These are phyloP conservation scores for Emmonsiellopsis sp. DNA, from an alignment of 2,329 filamentous ascomycete species.

Conservation along the genomic window DNA sequence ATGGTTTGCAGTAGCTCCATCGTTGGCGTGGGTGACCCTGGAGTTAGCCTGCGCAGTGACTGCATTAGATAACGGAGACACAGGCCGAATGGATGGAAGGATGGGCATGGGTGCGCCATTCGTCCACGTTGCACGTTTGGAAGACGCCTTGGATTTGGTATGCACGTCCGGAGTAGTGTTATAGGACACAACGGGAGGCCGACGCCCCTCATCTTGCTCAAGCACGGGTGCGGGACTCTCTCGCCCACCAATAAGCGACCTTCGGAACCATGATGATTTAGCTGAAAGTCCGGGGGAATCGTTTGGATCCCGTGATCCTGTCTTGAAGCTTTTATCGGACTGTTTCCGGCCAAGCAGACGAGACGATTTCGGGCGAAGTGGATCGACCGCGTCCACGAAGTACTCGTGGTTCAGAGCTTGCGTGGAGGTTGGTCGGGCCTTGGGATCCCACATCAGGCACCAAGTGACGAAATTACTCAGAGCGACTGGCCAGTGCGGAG, in stretches of 20 bases:
- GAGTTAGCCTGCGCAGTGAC: constrained; percentile 81
- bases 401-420: constrained; percentile 96
- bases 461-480: constrained; percentile 91
- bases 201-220: constrained; percentile 27
- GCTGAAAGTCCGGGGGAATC: constrained; percentile 54
- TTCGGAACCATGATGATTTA: constrained; percentile 94
- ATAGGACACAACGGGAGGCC: constrained; percentile 33
- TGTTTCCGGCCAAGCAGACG: constrained; percentile 81
- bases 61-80: constrained; percentile 90
- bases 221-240: constrained; percentile 56
- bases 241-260: constrained; percentile 77
- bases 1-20: constrained; percentile 22
- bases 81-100: constrained; percentile 83
- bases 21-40: constrained; percentile 46
- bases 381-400: constrained; percentile 85
- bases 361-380: constrained; percentile 82
- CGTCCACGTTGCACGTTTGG: constrained; percentile 89
- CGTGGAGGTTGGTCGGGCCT: constrained; percentile 76
- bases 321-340: constrained; percentile 64
- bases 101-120: constrained; percentile 92
- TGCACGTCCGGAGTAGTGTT: constrained; percentile 29
- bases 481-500: constrained; percentile 83
- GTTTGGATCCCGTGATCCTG: constrained; percentile 50
- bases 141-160: constrained; percentile 40
- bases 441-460: constrained; percentile 99